Conservation (phyloP, 257 asterid species). For the Lavandula angustifolia region DNA sequence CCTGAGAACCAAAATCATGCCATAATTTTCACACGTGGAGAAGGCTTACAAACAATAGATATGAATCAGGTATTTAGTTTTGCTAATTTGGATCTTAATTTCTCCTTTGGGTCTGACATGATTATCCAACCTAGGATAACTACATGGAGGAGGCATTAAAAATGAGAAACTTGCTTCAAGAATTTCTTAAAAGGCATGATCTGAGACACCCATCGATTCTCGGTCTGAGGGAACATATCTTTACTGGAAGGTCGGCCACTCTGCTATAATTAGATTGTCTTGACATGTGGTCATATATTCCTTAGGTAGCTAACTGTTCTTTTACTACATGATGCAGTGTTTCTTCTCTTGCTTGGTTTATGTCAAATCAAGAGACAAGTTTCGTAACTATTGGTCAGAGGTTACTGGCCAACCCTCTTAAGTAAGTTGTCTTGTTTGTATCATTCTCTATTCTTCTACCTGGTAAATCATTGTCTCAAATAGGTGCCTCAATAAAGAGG, state of each 20-base stretch:
- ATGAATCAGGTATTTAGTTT: constrained; percentile 84
- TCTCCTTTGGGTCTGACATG: constrained; percentile 38
- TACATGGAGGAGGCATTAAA: constrained; percentile 99
- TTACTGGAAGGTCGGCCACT: constrained; percentile 86
- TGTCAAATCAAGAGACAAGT: constrained; percentile 98
- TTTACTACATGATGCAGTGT: constrained; percentile 71
- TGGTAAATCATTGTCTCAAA: too few relatives aligned
- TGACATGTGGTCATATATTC: constrained; percentile 2
- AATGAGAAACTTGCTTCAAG: constrained; percentile 98
- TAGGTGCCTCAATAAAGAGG: background rate
- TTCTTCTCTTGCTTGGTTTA: constrained; percentile 99
- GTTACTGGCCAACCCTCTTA: constrained; percentile 90
- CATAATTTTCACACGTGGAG: constrained; percentile 43
- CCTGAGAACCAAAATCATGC: too few relatives aligned
- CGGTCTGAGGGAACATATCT: constrained; percentile 96
- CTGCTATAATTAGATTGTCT: constrained; percentile 23
- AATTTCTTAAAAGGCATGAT: constrained; percentile 84
- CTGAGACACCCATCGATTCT: constrained; percentile 93
- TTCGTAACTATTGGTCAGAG: constrained; percentile 97
- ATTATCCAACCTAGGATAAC: constrained; percentile 63
- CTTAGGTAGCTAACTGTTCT: constrained; percentile 27
- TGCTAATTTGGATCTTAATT: constrained; percentile 27
- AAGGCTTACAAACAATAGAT: constrained; percentile 96
- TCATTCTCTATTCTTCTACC: background rate
- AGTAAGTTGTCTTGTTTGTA: constrained; percentile 54